These are phyloP conservation scores for Brassica cretica DNA, from an alignment of 345 rosid genomes.

Conservation along the genomic window DNA sequence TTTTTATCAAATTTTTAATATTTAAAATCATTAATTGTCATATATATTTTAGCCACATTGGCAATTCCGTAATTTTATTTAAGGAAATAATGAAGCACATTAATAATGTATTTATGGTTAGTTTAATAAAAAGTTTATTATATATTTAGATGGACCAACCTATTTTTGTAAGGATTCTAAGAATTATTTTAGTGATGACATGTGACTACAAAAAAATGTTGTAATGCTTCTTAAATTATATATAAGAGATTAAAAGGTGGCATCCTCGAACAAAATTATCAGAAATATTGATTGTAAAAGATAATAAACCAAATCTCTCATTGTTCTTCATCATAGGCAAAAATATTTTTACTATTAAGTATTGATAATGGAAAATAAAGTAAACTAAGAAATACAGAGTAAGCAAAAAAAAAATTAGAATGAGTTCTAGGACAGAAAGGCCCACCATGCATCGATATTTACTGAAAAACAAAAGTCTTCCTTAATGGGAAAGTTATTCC, in stretches of 20 bases:
- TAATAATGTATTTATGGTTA: no score
- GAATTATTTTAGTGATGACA: no score
- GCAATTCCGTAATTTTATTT: no score
- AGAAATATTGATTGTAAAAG: not conserved
- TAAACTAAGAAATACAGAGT: not conserved
- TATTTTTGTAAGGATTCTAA: no score
- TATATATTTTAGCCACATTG: no score
- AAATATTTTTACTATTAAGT: not conserved
- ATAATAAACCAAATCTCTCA: not conserved
- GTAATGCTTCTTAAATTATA: no score
- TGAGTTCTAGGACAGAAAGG: constrained; percentile 25
- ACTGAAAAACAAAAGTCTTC: constrained; percentile 17
- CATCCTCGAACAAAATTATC: not conserved
- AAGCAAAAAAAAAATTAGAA: not conserved
- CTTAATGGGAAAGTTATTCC: constrained; percentile 36
- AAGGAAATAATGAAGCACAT: no score
- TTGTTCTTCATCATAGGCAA: not conserved
- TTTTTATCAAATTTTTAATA: no score
- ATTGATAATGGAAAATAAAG: not conserved
- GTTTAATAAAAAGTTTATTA: no score
- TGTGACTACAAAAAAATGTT: no score
- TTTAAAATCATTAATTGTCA: no score
- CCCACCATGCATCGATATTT: constrained; percentile 8
- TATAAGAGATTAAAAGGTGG: not conserved
- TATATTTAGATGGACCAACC: no score